phyloP scores from a whole-genome alignment of 176 grass and related monocot genomes.

The Alloteropsis semialata region DNA sequence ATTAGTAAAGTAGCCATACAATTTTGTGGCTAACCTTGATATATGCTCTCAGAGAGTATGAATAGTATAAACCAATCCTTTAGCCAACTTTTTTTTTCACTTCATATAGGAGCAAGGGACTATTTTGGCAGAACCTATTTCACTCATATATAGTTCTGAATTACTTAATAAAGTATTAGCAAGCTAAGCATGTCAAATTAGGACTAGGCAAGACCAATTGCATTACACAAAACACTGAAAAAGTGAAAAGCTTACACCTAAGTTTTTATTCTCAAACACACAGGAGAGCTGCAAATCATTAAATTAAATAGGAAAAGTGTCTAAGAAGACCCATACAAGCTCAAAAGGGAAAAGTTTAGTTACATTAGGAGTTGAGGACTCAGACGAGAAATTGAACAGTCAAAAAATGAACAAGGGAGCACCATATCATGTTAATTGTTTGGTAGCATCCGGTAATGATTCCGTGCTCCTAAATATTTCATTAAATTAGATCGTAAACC shows the following conservation, averaged over 20 bases:
- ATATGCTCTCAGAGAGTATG: neutral
- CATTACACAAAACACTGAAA: neutral
- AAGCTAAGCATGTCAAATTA: neutral
- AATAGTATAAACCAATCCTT: neutral
- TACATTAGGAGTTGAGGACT: too few relatives aligned
- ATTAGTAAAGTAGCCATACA: neutral
- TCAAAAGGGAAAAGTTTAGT: too few relatives aligned
- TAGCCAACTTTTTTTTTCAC: neutral
- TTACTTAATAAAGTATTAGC: neutral
- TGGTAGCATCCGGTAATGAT: neutral
- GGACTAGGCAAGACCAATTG: neutral
- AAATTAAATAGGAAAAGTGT: too few relatives aligned
- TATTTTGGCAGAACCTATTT: neutral
- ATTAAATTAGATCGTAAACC: neutral
- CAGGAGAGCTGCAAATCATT: too few relatives aligned
- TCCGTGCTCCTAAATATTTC: neutral
- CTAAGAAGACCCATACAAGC: too few relatives aligned
- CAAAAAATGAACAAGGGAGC: too few relatives aligned
- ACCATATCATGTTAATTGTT: neutral
- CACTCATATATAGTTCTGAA: neutral
- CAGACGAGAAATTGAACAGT: too few relatives aligned
- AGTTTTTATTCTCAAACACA: too few relatives aligned
- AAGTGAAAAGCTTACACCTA: neutral
- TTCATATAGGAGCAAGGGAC: neutral
- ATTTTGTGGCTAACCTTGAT: neutral